Evolutionary conservation across 352 stramenopile genomes (phyloP), one percentile per base, ranked within the genome.

Genomic region (Halophytophthora batemanensis): DNA sequence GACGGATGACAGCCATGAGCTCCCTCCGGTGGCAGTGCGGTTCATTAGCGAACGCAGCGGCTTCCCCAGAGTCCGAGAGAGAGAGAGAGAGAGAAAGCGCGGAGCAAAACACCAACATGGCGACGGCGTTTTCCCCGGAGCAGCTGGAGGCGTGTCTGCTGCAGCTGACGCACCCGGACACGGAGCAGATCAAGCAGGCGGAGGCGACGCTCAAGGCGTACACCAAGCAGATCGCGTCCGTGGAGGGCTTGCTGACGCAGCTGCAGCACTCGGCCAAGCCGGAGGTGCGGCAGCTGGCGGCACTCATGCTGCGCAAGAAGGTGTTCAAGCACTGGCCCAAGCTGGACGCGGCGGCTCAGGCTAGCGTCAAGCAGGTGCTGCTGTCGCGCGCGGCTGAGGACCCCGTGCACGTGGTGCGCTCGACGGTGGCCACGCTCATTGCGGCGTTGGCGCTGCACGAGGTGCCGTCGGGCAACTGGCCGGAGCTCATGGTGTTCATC

Each of bases 401-500:
- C 70, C 77, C 82, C 2, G 82, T 91, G 43, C 72, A 90, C 47
- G 76, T 88, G 21, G 93, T 98, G 38, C 86, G 88, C 60, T 92
- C 82, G 28, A 88, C 77, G 8, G 73, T 97, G 47, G 81, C 85
- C 33, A 71, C 70, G 56, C 74, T 96, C 45, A 91, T 97, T 50
- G 69, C 86, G n/a, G 66, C 78, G 59, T 54, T 95, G 34, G 77
- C 86, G n/a, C 65, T 87, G 48, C 82, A 93, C 59, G 79, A 94
- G 48, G 64, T 90, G 38, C 74, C 78, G 19, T 39, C 56, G 12
- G 74, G 74, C 57, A 82, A 86, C 38, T 98, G 94, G 94, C 87
- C 88, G 0, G 93, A 98, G 64, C 74, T 98, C 29, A 96, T 98
- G 64, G 71, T 91, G 42, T 98, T 98, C 64, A 96, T 98, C 53